Percentiles rank a stretch among this genome's conserved stretches.
phyloP scores from a whole-genome alignment of 768 basidiomycete species.

The Leccinum sublutescens region DNA sequence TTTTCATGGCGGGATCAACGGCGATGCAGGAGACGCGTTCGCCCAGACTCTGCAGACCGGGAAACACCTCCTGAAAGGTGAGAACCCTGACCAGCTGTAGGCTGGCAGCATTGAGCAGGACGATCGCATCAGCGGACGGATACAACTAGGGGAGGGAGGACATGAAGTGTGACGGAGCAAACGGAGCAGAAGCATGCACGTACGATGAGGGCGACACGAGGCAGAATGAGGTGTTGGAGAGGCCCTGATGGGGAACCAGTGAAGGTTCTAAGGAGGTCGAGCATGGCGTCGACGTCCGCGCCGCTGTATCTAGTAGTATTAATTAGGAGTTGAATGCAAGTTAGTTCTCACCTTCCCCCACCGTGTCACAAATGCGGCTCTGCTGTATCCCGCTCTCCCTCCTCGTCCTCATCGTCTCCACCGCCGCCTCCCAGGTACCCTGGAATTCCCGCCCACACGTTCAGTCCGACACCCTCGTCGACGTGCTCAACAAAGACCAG shows the following conservation, averaged over 20 bases:
- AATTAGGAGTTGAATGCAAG: background rate
- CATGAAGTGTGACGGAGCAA: constrained; percentile 1
- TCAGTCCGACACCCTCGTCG: constrained; percentile 65
- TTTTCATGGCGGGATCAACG: constrained; percentile 77
- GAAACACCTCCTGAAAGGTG: constrained; percentile 80
- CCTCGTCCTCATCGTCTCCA: constrained; percentile 20
- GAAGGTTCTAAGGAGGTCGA: constrained; percentile 46
- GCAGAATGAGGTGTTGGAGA: constrained; percentile 57
- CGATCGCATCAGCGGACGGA: constrained; percentile 65
- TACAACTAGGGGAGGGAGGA: constrained; percentile 50
- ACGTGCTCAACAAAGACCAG: constrained; percentile 68
- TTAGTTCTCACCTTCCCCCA: background rate
- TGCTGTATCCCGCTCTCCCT: constrained; percentile 37
- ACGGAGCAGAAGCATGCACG: constrained; percentile 25
- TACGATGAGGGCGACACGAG: constrained; percentile 58
- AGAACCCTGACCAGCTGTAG: constrained; percentile 68
- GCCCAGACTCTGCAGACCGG: constrained; percentile 45
- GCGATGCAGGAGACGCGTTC: constrained; percentile 58
- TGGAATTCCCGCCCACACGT: constrained; percentile 21
- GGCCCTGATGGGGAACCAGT: constrained; percentile 52
- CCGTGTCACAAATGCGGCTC: constrained; percentile 29
- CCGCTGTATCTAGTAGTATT: background rate
- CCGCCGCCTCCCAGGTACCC: constrained; percentile 23
- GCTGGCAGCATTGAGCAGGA: constrained; percentile 68
- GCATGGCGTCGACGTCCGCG: constrained; percentile 35